Percentiles rank a stretch among this genome's conserved stretches.
Evolutionary conservation across 768 basidiomycete species (phyloP).

Genomic region (Peribolospora baueri): DNA sequence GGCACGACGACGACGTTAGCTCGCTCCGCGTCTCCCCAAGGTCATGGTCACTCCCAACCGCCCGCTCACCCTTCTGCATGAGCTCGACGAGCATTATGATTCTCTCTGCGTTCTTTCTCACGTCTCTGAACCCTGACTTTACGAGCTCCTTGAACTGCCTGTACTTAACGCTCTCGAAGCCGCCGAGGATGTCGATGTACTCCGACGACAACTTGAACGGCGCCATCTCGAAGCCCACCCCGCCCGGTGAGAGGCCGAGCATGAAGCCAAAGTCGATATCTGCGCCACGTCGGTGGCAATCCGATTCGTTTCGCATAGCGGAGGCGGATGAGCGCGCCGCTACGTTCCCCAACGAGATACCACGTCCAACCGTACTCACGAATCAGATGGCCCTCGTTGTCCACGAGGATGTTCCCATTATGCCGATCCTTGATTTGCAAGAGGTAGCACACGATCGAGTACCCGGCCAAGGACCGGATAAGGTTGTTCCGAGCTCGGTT

Average conservation of each 20-base stretch:
- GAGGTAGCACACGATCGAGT: conserved; percentile 85
- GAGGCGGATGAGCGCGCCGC: too few relatives aligned
- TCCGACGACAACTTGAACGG: conserved; percentile 91
- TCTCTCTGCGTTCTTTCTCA: conserved; percentile 84
- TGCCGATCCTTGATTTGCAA: conserved; percentile 96
- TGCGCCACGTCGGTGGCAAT: not conserved
- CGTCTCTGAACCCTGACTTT: conserved; percentile 76
- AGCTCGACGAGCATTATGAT: conserved; percentile 85
- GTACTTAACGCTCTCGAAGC: conserved; percentile 47
- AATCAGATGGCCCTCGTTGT: conserved; percentile 78
- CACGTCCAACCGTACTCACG: conserved; percentile 16
- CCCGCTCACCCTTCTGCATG: conserved; percentile 67
- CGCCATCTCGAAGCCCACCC: conserved; percentile 96
- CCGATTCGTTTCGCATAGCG: too few relatives aligned
- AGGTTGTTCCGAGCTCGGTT: conserved; percentile 79
- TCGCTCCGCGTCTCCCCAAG: not conserved
- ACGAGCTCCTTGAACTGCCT: conserved; percentile 66
- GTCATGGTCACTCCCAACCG: not conserved
- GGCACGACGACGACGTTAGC: not conserved
- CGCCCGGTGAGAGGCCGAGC: conserved; percentile 85
- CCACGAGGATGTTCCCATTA: conserved; percentile 91
- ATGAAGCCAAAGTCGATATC: conserved; percentile 98
- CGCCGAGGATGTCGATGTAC: conserved; percentile 77
- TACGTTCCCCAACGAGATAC: not conserved
- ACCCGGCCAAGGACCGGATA: conserved; percentile 30